Base-by-base conservation (phyloP, 2,329 filamentous ascomycete species). In the Samsoniella hepiali region DNA sequence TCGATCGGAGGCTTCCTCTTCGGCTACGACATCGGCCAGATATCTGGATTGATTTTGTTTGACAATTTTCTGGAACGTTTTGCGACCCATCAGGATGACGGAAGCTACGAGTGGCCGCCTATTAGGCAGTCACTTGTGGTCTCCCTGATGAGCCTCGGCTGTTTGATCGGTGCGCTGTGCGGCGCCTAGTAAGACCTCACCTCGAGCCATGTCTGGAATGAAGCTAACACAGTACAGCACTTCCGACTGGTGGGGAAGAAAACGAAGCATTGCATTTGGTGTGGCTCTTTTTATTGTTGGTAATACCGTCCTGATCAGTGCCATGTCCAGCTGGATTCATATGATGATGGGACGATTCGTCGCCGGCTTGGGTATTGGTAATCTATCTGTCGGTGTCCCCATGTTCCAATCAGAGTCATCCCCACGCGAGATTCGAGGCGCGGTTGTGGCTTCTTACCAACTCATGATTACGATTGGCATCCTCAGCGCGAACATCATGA, bases 401-500 rank as follows among this genome's bases (percentile, higher is more conserved):
- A 86, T 89, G 80, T 89, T 86, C 73, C 86, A 89, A 73, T 84
- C 84, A 47, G 87, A 90, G 71, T 85, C 81, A 59, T 81, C 84
- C 1, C 87, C 87, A 4, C 79, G 81, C 22, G 80, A 85, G 68
- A 87, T 89, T 65, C 84, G 87, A 67, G 87, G 86, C 68, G 82
- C 84, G 40, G 82, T 89, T 50, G 84, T 89, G n/a, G 81, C 83
- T 5, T 86, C 83, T n/a, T 91, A 91, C 74, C 89, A 91, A 75
- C 83, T 91, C 17, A 87, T 90, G 76, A 89, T 91, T 72, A 91
- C 88, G 0, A 78, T 90, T 34, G 89, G 89, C 40, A 90, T 91
- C 66, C 84, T 86, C 60, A 72, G 82, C 27, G 78, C 82, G 61
- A 83, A 84, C 67, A 75, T 81, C 62, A 78, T 86, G 69, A 86